These are phyloP conservation scores for Pyricularia grisea DNA, from an alignment of 2,329 filamentous ascomycete species.

Conservation along the genomic window DNA sequence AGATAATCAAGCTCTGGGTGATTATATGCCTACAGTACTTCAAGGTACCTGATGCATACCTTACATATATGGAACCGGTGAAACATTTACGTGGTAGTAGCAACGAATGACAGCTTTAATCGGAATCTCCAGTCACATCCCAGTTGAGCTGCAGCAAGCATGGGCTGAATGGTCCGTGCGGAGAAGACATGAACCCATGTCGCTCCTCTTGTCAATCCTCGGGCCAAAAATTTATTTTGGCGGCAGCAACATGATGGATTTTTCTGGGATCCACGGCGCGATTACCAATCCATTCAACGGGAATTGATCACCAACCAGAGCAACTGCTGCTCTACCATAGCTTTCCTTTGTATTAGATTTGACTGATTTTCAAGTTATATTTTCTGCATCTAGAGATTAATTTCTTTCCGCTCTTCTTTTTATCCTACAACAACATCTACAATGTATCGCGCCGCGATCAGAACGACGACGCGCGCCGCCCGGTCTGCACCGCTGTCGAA, in stretches of 20 bases:
- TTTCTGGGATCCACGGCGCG: neutral
- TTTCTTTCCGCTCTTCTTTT: slow-evolving; percentile 9
- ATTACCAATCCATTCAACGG: neutral
- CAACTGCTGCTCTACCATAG: neutral
- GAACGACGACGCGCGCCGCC: slow-evolving; percentile 36
- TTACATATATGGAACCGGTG: neutral
- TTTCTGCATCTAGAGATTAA: neutral
- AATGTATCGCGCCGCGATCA: slow-evolving; percentile 45
- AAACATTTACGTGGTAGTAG: no score
- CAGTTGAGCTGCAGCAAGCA: neutral
- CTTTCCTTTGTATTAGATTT: neutral
- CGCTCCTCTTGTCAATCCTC: neutral
- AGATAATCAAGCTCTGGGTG: neutral
- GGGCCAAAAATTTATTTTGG: neutral
- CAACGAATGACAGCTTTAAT: neutral
- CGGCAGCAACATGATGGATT: neutral
- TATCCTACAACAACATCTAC: slow-evolving; percentile 4
- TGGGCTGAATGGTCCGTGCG: neutral
- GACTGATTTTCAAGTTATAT: neutral
- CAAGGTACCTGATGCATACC: no score
- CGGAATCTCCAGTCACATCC: neutral
- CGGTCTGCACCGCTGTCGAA: slow-evolving; percentile 29
- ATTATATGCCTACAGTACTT: neutral
- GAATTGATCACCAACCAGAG: neutral
- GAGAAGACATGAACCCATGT: neutral